A percentile compares a stretch with the other conserved stretches of the same genome.
Conservation (phyloP, 176 grass and related monocot species). For the Themeda triandra region DNA sequence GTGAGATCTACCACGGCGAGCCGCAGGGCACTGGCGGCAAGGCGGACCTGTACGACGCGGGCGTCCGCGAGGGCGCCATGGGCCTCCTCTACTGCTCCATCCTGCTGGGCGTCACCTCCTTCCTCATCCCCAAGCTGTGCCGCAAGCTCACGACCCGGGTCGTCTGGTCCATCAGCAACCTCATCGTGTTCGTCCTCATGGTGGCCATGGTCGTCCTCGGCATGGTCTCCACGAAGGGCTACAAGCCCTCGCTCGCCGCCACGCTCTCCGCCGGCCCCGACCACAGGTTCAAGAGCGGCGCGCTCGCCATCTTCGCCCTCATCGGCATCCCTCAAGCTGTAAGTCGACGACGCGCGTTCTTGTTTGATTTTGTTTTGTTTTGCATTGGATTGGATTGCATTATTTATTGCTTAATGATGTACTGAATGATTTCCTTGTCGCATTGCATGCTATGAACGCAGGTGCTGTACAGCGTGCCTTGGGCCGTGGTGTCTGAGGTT, state of each 20-base stretch:
- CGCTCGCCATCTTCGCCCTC: slow-evolving; percentile 37
- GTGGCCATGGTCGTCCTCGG: slow-evolving; percentile 25
- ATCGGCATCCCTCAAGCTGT: slow-evolving; percentile 50
- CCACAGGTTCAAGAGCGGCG: slow-evolving; percentile 4
- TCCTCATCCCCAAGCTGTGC: slow-evolving; percentile 50
- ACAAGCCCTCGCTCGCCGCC: neutral
- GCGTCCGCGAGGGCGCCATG: slow-evolving; percentile 50
- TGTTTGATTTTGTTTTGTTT: no score
- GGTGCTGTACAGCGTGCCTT: slow-evolving; percentile 48
- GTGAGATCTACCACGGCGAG: slow-evolving; percentile 49
- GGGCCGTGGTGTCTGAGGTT: slow-evolving; percentile 61
- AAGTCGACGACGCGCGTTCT: neutral
- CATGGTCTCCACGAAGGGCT: slow-evolving; percentile 37
- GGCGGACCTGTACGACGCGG: slow-evolving; percentile 18
- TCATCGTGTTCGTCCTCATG: slow-evolving; percentile 34
- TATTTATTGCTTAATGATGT: no score
- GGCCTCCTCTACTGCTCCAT: slow-evolving; percentile 74
- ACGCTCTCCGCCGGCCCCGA: slow-evolving; percentile 20
- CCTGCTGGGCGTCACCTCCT: slow-evolving; percentile 38
- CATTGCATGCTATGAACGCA: neutral
- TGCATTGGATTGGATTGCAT: no score
- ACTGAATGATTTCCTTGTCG: no score
- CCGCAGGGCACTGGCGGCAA: slow-evolving; percentile 14
- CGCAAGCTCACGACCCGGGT: slow-evolving; percentile 47
- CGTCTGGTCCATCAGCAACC: slow-evolving; percentile 52